Percentiles rank a stretch among this genome's conserved stretches.
Conservation (phyloP, 2,329 filamentous ascomycete genomes). For the Aspergillus glaucus region DNA sequence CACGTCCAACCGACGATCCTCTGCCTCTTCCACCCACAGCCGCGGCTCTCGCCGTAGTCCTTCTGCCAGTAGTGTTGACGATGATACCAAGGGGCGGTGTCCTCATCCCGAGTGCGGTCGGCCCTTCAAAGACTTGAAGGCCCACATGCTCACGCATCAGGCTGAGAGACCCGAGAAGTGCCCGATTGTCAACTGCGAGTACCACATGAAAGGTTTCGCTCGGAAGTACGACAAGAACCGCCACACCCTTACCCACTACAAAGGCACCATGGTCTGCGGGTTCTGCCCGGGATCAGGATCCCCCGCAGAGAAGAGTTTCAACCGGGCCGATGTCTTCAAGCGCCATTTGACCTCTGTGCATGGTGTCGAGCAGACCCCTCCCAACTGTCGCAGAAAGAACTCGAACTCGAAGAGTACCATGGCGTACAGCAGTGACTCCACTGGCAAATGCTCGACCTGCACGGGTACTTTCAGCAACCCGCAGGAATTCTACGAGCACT, state of each 20-base stretch:
- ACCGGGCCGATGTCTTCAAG: constrained; percentile 94
- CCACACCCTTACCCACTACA: constrained; percentile 91
- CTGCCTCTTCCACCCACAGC: constrained; percentile 65
- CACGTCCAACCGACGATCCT: constrained; percentile 54
- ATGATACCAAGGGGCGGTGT: constrained; percentile 61
- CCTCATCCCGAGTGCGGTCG: constrained; percentile 78
- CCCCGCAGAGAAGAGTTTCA: constrained; percentile 88
- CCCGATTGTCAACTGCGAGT: constrained; percentile 85
- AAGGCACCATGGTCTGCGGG: constrained; percentile 93
- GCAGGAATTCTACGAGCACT: constrained; percentile 95
- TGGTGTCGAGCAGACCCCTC: constrained; percentile 84
- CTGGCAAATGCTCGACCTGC: constrained; percentile 88
- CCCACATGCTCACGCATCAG: constrained; percentile 91
- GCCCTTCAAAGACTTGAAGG: constrained; percentile 84
- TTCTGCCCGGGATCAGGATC: constrained; percentile 89
- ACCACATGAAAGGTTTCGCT: constrained; percentile 86
- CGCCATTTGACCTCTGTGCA: constrained; percentile 85
- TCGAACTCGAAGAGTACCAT: constrained; percentile 51
- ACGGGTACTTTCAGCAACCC: constrained; percentile 75
- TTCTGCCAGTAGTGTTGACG: constrained; percentile 53
- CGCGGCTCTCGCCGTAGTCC: constrained; percentile 55
- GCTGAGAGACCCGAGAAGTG: constrained; percentile 89
- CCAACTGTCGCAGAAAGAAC: constrained; percentile 79
- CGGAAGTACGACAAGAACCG: constrained; percentile 96
- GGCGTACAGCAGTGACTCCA: constrained; percentile 65